Percentiles rank a stretch among this genome's conserved stretches.
Conservation (phyloP, 306 rosid genomes). For the Trifolium pratense region DNA sequence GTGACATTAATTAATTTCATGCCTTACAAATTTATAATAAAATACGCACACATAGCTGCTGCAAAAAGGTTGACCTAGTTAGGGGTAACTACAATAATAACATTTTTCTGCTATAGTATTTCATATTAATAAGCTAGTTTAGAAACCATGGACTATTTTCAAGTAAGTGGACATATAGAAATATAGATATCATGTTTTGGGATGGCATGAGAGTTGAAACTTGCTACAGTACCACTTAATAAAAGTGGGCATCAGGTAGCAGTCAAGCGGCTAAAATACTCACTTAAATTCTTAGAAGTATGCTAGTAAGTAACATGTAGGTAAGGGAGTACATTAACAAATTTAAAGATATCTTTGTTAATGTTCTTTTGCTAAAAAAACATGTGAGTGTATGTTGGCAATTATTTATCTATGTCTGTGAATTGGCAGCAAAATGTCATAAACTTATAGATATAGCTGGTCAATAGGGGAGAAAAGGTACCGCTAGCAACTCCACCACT, state of each 20-base stretch:
- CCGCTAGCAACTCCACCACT: slow-evolving; percentile 99
- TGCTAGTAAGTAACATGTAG: background rate
- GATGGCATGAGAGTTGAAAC: background rate
- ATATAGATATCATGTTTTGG: slow-evolving; percentile 7
- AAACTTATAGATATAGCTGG: slow-evolving; percentile 22
- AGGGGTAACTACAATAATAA: background rate
- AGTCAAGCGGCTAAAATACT: background rate
- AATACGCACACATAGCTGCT: slow-evolving; percentile 19
- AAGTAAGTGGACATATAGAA: background rate
- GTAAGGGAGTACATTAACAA: background rate
- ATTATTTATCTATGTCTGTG: background rate
- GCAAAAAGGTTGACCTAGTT: slow-evolving; percentile 13
- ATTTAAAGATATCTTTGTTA: slow-evolving; percentile 6
- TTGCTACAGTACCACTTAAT: background rate
- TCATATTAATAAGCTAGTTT: slow-evolving; percentile 22
- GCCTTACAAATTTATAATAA: slow-evolving; percentile 23
- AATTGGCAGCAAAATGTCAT: slow-evolving; percentile 12
- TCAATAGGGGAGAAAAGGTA: slow-evolving; percentile 32
- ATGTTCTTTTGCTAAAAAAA: background rate
- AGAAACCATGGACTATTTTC: slow-evolving; percentile 27
- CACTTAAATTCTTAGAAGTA: background rate
- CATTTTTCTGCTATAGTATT: background rate
- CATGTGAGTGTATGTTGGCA: background rate
- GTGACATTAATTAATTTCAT: background rate
- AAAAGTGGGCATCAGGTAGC: background rate